Conservation (phyloP, 495 filamentous ascomycete species). For the Hyaloscypha finlandica region DNA sequence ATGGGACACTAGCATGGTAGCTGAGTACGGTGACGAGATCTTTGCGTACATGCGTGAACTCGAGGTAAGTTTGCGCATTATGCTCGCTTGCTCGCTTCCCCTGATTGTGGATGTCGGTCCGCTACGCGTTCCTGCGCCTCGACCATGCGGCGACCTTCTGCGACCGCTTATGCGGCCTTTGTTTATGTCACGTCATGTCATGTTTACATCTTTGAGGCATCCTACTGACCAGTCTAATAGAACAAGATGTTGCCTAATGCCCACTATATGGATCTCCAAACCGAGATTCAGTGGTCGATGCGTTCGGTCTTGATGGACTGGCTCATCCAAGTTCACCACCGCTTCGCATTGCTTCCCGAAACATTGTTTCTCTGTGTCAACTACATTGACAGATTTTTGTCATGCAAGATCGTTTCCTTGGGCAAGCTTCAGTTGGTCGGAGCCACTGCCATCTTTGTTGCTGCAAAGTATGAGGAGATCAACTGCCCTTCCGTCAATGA, state of each 20-base stretch:
- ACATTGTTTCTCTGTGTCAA: slow-evolving; percentile 93
- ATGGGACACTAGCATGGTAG: slow-evolving; percentile 97
- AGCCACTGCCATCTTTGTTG: slow-evolving; percentile 92
- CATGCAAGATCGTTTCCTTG: slow-evolving; percentile 89
- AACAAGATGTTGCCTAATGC: slow-evolving; percentile 79
- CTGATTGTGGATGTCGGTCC: not conserved
- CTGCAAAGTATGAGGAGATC: slow-evolving; percentile 98
- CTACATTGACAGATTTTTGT: slow-evolving; percentile 95
- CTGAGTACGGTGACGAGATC: slow-evolving; percentile 94
- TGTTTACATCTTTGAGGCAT: slow-evolving; percentile 1
- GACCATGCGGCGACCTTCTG: slow-evolving; percentile 11
- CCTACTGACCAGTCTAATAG: slow-evolving; percentile 45
- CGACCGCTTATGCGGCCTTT: slow-evolving; percentile 13
- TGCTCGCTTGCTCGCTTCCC: not conserved
- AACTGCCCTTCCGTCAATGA: slow-evolving; percentile 92
- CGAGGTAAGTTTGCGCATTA: slow-evolving; percentile 64
- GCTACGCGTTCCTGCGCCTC: slow-evolving; percentile 9
- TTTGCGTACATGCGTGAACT: slow-evolving; percentile 86
- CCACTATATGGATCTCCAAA: slow-evolving; percentile 94
- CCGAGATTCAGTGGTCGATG: slow-evolving; percentile 99
- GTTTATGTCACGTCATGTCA: slow-evolving; percentile 8
- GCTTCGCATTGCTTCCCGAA: slow-evolving; percentile 89
- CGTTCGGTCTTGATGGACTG: slow-evolving; percentile 97
- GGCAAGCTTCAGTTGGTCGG: slow-evolving; percentile 95
- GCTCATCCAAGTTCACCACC: slow-evolving; percentile 92